Evolutionary conservation across 805 yeast genomes (phyloP).

Genomic region (Pichia kluyveri): DNA sequence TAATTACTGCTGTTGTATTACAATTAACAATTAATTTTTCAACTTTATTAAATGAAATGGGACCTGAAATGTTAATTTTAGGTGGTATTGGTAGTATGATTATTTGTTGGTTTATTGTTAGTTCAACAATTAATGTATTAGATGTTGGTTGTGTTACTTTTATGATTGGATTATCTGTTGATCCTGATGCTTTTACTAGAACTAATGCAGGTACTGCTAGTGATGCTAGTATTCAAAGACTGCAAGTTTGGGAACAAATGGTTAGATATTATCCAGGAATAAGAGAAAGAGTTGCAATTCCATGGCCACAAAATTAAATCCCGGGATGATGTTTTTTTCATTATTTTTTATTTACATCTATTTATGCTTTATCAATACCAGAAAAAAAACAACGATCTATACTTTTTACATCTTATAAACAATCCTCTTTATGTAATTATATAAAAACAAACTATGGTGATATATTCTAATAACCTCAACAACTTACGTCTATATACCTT

Average conservation of each 20-base stretch:
- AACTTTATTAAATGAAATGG: slow-evolving; percentile 10
- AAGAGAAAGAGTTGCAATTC: slow-evolving; percentile 21
- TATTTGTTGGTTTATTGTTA: slow-evolving; percentile 67
- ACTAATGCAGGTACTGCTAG: slow-evolving; percentile 24
- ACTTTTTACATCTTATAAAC: no score
- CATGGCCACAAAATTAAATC: slow-evolving; percentile 18
- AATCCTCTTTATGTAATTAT: no score
- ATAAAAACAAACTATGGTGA: no score
- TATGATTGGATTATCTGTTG: slow-evolving; percentile 73
- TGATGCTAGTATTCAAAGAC: slow-evolving; percentile 26
- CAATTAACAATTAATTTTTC: neutral
- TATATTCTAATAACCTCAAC: no score
- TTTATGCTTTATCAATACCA: no score
- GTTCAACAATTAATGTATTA: slow-evolving; percentile 63
- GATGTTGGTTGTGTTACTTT: slow-evolving; percentile 79
- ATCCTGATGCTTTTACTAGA: slow-evolving; percentile 65
- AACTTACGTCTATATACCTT: no score
- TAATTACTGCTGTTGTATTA: slow-evolving; percentile 24
- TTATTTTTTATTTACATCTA: no score
- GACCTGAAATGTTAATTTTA: slow-evolving; percentile 20
- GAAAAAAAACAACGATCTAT: no score
- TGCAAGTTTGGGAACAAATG: slow-evolving; percentile 41
- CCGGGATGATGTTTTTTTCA: neutral
- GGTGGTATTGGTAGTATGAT: slow-evolving; percentile 34
- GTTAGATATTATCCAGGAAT: slow-evolving; percentile 25